These are phyloP conservation scores for Westerdykella aurantiaca DNA, from an alignment of 2,329 filamentous ascomycete species.

Conservation along the genomic window DNA sequence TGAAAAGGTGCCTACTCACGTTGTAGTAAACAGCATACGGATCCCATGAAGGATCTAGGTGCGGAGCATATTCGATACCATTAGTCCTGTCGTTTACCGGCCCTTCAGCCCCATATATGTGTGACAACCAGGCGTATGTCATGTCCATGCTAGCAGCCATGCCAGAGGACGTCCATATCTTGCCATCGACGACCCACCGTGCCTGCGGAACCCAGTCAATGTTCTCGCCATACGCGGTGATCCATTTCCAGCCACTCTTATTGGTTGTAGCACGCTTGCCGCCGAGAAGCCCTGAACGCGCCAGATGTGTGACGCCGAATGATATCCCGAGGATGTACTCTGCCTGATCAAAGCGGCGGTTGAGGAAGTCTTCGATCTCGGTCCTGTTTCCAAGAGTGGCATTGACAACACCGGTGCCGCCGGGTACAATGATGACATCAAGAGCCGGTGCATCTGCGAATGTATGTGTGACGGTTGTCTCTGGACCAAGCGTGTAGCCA, in stretches of 20 bases:
- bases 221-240: too few species aligned
- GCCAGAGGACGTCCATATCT: slow-evolving; percentile 59
- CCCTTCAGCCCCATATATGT: slow-evolving; percentile 49
- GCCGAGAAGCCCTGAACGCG: slow-evolving; percentile 53
- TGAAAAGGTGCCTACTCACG: too few species aligned
- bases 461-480: slow-evolving; percentile 45
- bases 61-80: not conserved
- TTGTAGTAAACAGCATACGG: not conserved
- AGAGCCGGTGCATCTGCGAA: slow-evolving; percentile 46
- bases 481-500: slow-evolving; percentile 22
- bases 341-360: slow-evolving; percentile 42
- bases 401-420: slow-evolving; percentile 46
- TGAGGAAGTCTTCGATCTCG: slow-evolving; percentile 43
- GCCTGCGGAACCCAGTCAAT: slow-evolving; percentile 55
- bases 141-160: slow-evolving; percentile 55
- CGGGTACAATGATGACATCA: slow-evolving; percentile 59
- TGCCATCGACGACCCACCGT: slow-evolving; percentile 58
- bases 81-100: too few species aligned
- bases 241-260: slow-evolving; percentile 47
- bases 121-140: slow-evolving; percentile 49
- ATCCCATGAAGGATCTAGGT: not conserved
- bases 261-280: slow-evolving; percentile 58
- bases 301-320: slow-evolving; percentile 54
- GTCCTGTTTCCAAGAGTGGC: slow-evolving; percentile 10
- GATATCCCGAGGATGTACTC: slow-evolving; percentile 57